Evolutionary conservation across 148 eudicot species (phyloP).

Genomic region (Linanthus parryae): DNA sequence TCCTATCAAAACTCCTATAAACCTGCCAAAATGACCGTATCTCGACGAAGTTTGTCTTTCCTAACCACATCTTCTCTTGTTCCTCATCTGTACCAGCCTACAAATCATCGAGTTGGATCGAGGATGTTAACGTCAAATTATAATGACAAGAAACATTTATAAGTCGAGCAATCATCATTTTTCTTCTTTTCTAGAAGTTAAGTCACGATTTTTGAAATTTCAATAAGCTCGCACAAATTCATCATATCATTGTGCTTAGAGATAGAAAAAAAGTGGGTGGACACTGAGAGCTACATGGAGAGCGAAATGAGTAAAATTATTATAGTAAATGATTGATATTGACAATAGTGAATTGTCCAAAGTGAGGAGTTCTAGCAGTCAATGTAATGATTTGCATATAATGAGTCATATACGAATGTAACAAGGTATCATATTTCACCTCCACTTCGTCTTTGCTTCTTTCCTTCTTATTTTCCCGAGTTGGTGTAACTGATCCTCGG

Average conservation of each 20-base stretch:
- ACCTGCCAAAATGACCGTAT: conserved; percentile 88
- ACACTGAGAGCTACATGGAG: too few relatives aligned
- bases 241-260: too few relatives aligned
- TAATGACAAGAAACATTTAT: too few relatives aligned
- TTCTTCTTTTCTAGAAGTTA: too few relatives aligned
- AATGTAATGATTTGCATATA: neutral
- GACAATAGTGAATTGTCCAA: neutral
- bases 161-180: too few relatives aligned
- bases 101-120: too few relatives aligned
- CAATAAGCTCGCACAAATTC: too few relatives aligned
- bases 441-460: conserved; percentile 41
- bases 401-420: neutral
- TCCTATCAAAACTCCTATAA: conserved; percentile 91
- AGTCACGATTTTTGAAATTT: too few relatives aligned
- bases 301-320: too few relatives aligned
- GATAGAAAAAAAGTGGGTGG: too few relatives aligned
- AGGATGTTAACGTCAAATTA: too few relatives aligned
- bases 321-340: neutral
- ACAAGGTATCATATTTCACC: conserved; percentile 33
- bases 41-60: conserved; percentile 94
- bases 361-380: neutral
- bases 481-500: conserved; percentile 14
- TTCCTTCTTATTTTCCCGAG: conserved; percentile 26
- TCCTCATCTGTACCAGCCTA: conserved; percentile 32
- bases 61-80: conserved; percentile 56